A percentile compares a stretch with the other conserved stretches of the same genome.
Evolutionary conservation across 768 basidiomycete genomes (phyloP).

Genomic region (Tricholoma terreum): DNA sequence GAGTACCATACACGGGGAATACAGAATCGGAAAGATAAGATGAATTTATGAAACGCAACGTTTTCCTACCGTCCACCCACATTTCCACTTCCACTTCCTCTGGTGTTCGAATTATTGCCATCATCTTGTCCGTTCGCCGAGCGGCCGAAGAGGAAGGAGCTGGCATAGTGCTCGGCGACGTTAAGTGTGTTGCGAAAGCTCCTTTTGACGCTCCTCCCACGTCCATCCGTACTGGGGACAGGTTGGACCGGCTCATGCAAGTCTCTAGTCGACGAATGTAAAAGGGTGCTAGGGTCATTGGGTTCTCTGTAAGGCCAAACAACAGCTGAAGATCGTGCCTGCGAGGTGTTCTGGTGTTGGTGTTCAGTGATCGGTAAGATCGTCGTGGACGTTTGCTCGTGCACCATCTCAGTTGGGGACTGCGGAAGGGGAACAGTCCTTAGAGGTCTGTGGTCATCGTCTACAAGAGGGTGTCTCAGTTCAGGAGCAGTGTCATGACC

Average conservation of each 20-base stretch:
- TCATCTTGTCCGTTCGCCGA: slow-evolving; percentile 22
- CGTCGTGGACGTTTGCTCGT: neutral
- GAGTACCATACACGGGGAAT: neutral
- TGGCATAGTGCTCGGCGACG: slow-evolving; percentile 69
- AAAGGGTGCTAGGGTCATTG: slow-evolving; percentile 30
- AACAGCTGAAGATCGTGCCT: neutral
- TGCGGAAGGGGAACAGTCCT: neutral
- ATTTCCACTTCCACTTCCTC: slow-evolving; percentile 9
- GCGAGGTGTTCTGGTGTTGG: neutral
- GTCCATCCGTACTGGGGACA: slow-evolving; percentile 35
- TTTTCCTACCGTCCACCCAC: slow-evolving; percentile 6
- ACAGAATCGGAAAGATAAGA: neutral
- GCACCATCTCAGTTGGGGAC: neutral
- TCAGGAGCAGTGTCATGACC: slow-evolving; percentile 7
- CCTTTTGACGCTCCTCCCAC: slow-evolving; percentile 61
- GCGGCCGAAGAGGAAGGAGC: slow-evolving; percentile 63
- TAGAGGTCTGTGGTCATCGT: slow-evolving; percentile 2
- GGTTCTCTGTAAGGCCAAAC: slow-evolving; percentile 46
- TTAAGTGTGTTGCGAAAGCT: slow-evolving; percentile 65
- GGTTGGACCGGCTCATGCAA: slow-evolving; percentile 38
- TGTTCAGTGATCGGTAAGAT: neutral
- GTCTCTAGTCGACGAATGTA: slow-evolving; percentile 32
- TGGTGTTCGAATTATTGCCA: slow-evolving; percentile 9
- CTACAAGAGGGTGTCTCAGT: slow-evolving; percentile 5
- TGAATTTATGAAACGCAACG: neutral